Evolutionary conservation across 78 protist genomes (phyloP).

Genomic region (Parvularia atlantis): DNA sequence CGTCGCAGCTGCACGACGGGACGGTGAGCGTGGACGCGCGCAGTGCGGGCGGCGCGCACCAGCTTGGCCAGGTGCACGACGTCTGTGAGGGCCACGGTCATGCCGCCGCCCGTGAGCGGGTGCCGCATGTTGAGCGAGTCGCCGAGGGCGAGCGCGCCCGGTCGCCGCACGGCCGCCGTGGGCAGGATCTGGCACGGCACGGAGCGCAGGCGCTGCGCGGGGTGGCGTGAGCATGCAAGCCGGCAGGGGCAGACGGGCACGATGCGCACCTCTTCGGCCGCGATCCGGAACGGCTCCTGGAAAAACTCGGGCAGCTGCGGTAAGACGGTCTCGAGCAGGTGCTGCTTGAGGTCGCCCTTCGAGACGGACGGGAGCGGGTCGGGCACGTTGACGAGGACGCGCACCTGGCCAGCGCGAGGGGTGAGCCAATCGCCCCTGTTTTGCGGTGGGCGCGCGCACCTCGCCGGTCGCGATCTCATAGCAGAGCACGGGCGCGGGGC

Average conservation of each 20-base stretch:
- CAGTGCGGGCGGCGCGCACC: background rate
- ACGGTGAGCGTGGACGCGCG: background rate
- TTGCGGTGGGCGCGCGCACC: background rate
- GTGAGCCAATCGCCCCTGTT: background rate
- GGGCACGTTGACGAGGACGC: constrained; percentile 58
- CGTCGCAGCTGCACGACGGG: background rate
- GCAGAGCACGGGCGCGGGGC: constrained; percentile 45
- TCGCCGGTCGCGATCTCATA: background rate
- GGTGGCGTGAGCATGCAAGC: too few relatives aligned
- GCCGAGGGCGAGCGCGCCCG: constrained; percentile 46
- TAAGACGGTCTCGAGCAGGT: background rate
- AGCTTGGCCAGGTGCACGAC: background rate
- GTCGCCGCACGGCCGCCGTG: constrained; percentile 12
- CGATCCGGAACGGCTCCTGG: background rate
- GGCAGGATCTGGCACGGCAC: constrained; percentile 59
- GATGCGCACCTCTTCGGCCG: background rate
- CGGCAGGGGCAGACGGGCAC: background rate
- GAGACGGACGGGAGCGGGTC: constrained; percentile 15
- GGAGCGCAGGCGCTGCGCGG: too few relatives aligned
- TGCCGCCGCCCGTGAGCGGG: constrained; percentile 68
- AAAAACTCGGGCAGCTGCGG: constrained; percentile 8
- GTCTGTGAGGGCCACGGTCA: constrained; percentile 62
- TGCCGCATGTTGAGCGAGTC: constrained; percentile 70
- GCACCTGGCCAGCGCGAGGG: background rate
- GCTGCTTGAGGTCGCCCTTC: background rate